Conservation (phyloP, 768 basidiomycete species). For the Auricularia sp. region DNA sequence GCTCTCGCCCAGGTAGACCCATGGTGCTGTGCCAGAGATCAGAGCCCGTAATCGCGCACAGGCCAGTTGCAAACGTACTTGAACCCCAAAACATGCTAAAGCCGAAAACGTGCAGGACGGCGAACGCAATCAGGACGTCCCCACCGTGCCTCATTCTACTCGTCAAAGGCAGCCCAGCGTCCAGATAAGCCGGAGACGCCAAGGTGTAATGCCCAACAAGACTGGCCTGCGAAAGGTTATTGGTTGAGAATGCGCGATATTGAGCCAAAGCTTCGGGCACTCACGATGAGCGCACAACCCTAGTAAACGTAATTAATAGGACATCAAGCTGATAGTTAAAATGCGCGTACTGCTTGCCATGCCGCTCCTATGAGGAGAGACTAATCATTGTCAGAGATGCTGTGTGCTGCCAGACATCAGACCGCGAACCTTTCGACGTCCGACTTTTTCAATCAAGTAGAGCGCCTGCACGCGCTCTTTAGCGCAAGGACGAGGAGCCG, state of each 20-base stretch:
- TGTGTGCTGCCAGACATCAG: no score
- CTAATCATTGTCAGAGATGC: constrained; percentile 10
- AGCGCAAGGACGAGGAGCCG: background rate
- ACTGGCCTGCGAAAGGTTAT: constrained; percentile 37
- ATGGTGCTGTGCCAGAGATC: constrained; percentile 14
- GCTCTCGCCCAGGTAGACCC: constrained; percentile 70
- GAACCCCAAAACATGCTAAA: constrained; percentile 73
- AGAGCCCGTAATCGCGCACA: background rate
- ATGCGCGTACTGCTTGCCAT: constrained; percentile 33
- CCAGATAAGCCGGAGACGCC: constrained; percentile 30
- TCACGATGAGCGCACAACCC: constrained; percentile 50
- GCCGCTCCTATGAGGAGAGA: constrained; percentile 58
- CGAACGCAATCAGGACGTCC: constrained; percentile 62
- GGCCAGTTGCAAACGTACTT: background rate
- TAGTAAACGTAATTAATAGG: background rate
- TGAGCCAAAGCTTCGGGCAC: background rate
- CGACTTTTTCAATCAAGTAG: constrained; percentile 61
- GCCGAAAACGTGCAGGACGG: constrained; percentile 63
- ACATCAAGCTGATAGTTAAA: background rate
- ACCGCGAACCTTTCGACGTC: constrained; percentile 41
- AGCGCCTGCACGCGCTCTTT: constrained; percentile 29
- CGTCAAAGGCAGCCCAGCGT: constrained; percentile 33
- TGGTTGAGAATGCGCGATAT: background rate
- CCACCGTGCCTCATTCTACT: constrained; percentile 50
- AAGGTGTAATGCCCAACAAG: constrained; percentile 62